Conservation (phyloP, 495 filamentous ascomycete genomes). For the Antarctomyces pellizariae region DNA sequence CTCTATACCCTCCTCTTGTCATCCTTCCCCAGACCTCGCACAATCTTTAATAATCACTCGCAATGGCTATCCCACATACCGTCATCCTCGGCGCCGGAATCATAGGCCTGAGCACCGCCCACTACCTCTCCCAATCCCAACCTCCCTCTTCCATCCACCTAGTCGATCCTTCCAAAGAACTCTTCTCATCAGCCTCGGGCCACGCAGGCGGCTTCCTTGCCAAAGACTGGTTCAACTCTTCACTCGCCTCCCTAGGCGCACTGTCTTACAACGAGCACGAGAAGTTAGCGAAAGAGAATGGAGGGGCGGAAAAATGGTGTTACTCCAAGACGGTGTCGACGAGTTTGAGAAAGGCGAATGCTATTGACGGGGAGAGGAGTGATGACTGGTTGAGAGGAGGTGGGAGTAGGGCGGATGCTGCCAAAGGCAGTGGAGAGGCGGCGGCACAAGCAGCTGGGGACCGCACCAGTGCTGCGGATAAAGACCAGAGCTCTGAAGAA, state of each 20-base stretch:
- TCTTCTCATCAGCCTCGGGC: conserved; percentile 53
- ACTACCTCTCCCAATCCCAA: conserved; percentile 38
- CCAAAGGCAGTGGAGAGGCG: conserved; percentile 12
- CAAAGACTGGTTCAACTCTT: conserved; percentile 40
- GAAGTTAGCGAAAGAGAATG: conserved; percentile 32
- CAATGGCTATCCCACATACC: too few relatives aligned
- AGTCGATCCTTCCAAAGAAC: conserved; percentile 34
- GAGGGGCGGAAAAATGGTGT: conserved; percentile 40
- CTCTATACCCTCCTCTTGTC: too few relatives aligned
- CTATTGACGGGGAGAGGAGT: conserved; percentile 15
- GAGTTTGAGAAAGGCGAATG: conserved; percentile 20
- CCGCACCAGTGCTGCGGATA: too few relatives aligned
- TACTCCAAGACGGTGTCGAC: conserved; percentile 39
- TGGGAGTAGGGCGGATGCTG: conserved; percentile 36
- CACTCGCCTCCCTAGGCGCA: conserved; percentile 30
- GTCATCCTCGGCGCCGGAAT: conserved; percentile 62
- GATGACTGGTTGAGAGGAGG: conserved; percentile 42
- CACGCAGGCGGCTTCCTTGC: conserved; percentile 55
- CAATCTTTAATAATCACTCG: too few relatives aligned
- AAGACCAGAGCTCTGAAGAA: too few relatives aligned
- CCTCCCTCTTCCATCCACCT: conserved; percentile 36
- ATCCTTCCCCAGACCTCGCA: too few relatives aligned
- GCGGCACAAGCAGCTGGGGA: too few relatives aligned
- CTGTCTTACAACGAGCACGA: conserved; percentile 49
- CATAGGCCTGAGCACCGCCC: conserved; percentile 57